Evolutionary conservation across 805 yeast species (phyloP).

Genomic region (Candida bentonensis): DNA sequence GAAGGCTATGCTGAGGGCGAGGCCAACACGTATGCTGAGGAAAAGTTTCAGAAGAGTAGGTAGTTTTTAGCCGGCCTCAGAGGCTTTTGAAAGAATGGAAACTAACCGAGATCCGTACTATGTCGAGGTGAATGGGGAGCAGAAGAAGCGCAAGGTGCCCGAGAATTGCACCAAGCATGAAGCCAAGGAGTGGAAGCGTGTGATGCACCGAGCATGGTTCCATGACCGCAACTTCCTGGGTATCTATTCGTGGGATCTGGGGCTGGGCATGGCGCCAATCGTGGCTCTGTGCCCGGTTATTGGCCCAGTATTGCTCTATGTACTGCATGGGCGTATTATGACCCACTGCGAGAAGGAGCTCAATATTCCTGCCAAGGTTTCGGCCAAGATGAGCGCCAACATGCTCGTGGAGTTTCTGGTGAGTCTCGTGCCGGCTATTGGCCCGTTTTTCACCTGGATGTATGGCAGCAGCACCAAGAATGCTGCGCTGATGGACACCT

Average conservation of each 20-base stretch:
- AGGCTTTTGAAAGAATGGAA: too few species aligned
- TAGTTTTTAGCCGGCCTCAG: too few species aligned
- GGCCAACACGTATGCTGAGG: conserved; percentile 47
- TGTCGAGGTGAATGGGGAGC: conserved; percentile 32
- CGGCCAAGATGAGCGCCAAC: conserved; percentile 63
- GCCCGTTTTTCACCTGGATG: conserved; percentile 65
- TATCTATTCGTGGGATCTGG: conserved; percentile 37
- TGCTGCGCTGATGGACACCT: conserved; percentile 65
- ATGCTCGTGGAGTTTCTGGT: conserved; percentile 61
- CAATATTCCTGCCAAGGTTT: conserved; percentile 41
- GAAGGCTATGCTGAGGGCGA: neutral
- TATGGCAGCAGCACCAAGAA: conserved; percentile 80
- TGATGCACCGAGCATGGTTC: conserved; percentile 73
- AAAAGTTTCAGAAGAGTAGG: conserved; percentile 37
- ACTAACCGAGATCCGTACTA: conserved; percentile 18
- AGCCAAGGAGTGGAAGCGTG: conserved; percentile 50
- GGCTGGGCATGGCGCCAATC: conserved; percentile 67
- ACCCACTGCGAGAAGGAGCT: conserved; percentile 41
- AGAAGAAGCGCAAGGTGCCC: conserved; percentile 47
- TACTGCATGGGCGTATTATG: conserved; percentile 56
- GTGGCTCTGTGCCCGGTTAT: conserved; percentile 60
- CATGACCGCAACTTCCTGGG: conserved; percentile 68
- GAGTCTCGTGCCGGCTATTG: conserved; percentile 68
- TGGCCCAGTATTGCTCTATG: conserved; percentile 78
- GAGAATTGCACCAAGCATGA: conserved; percentile 44